phyloP scores from a whole-genome alignment of 2,329 filamentous ascomycete genomes.

The Monilinia fructicola region DNA sequence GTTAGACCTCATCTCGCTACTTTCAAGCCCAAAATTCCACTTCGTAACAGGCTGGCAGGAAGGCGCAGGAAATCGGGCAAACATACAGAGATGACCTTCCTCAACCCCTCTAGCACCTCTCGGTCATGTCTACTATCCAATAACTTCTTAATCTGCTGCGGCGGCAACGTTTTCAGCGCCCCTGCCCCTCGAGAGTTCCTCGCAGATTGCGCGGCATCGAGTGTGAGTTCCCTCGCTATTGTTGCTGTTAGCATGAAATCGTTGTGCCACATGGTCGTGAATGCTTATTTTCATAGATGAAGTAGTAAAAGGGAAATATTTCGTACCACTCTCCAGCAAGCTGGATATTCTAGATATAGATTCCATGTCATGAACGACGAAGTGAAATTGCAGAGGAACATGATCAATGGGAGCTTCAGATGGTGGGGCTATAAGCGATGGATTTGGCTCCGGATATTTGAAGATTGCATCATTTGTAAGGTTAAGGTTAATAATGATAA shows the following conservation, averaged over 20 bases:
- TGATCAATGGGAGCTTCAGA: slow-evolving; percentile 29
- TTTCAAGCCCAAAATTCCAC: slow-evolving; percentile 1
- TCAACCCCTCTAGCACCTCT: slow-evolving; percentile 88
- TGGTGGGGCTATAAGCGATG: slow-evolving; percentile 37
- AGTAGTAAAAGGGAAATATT: slow-evolving; percentile 5
- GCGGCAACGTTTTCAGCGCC: slow-evolving; percentile 65
- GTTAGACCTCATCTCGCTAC: slow-evolving; percentile 18
- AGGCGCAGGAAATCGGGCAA: background rate
- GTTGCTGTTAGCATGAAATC: slow-evolving; percentile 27
- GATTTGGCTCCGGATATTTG: slow-evolving; percentile 21
- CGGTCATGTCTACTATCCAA: slow-evolving; percentile 91
- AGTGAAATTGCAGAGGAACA: slow-evolving; percentile 30
- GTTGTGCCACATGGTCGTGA: slow-evolving; percentile 19
- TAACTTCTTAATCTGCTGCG: slow-evolving; percentile 88
- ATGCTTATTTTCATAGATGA: background rate
- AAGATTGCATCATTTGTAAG: slow-evolving; percentile 19
- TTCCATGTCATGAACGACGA: slow-evolving; percentile 69
- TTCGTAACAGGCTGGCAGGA: background rate
- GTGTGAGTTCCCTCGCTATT: slow-evolving; percentile 88
- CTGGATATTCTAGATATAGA: slow-evolving; percentile 91
- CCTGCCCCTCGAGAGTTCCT: slow-evolving; percentile 56
- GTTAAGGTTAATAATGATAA: too few relatives aligned
- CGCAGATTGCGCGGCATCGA: slow-evolving; percentile 92
- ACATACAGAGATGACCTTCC: slow-evolving; percentile 80
- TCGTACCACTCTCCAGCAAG: slow-evolving; percentile 87